phyloP scores from a whole-genome alignment of 225 moss, liverwort and hornwort species.

The Antitrichia curtipendula region DNA sequence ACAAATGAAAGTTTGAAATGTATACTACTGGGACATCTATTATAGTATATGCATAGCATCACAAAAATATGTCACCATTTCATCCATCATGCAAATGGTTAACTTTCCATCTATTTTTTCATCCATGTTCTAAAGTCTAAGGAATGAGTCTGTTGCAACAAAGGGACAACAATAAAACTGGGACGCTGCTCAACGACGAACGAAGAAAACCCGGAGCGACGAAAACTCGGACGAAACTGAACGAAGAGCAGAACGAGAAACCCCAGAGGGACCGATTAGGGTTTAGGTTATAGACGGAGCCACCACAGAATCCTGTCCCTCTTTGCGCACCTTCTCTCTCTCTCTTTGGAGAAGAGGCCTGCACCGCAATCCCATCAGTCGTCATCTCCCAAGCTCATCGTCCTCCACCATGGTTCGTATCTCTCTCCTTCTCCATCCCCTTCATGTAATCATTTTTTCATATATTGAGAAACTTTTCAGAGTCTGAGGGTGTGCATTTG shows the following conservation, averaged over 20 bases:
- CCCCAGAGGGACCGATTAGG: neutral
- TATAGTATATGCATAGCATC: neutral
- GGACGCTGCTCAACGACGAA: neutral
- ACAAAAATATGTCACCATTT: neutral
- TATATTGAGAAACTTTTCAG: neutral
- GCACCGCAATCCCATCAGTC: neutral
- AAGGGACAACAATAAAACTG: too few species aligned
- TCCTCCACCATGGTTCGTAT: conserved; percentile 1
- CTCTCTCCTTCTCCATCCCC: neutral
- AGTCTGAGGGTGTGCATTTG: neutral
- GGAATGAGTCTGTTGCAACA: accelerated
- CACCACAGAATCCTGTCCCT: accelerated
- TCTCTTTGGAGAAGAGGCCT: neutral
- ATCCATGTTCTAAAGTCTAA: neutral
- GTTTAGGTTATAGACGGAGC: neutral
- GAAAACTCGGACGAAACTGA: neutral
- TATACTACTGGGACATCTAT: neutral
- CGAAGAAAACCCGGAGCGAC: neutral
- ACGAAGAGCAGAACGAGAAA: neutral
- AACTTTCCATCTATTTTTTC: neutral
- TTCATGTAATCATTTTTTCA: neutral
- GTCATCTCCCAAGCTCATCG: neutral
- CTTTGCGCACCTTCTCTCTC: neutral
- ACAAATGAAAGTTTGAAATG: neutral
- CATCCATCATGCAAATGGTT: neutral